phyloP scores from a whole-genome alignment of 139 green algal genomes.

The Nannochloris sp. region DNA sequence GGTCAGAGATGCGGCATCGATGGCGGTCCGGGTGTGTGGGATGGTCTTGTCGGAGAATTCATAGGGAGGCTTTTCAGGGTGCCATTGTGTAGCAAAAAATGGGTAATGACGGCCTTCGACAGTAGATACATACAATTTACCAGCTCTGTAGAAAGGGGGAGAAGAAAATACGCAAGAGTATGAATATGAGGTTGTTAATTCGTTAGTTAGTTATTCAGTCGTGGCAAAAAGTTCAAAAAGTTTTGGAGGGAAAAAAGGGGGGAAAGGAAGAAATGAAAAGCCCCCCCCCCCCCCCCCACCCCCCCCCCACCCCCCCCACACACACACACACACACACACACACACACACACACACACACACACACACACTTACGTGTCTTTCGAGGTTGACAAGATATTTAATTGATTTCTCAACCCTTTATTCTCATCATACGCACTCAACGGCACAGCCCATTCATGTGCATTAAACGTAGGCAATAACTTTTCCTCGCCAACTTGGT shows the following conservation, averaged over 20 bases:
- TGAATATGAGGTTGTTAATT: too few species aligned
- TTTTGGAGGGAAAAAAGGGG: too few species aligned
- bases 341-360: too few species aligned
- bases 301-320: too few species aligned
- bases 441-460: conserved; percentile 8
- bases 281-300: too few species aligned
- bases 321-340: too few species aligned
- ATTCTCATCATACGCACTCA: background rate
- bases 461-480: conserved; percentile 11
- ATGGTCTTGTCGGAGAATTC: conserved; percentile 14
- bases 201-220: too few species aligned
- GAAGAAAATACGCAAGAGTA: too few species aligned
- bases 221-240: too few species aligned
- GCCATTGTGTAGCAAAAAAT: conserved; percentile 10
- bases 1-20: background rate
- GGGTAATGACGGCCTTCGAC: background rate
- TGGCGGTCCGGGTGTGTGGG: conserved; percentile 1
- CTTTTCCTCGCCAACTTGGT: background rate
- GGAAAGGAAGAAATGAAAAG: too few species aligned
- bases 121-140: background rate
- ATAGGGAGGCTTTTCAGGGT: conserved; percentile 15
- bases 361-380: background rate
- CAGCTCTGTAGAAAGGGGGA: background rate
- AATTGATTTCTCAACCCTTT: background rate
- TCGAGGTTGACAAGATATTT: conserved; percentile 4